Percentiles rank a stretch among this genome's conserved stretches.
phyloP scores from a whole-genome alignment of 2,329 filamentous ascomycete genomes.

The Seiridium cupressi region DNA sequence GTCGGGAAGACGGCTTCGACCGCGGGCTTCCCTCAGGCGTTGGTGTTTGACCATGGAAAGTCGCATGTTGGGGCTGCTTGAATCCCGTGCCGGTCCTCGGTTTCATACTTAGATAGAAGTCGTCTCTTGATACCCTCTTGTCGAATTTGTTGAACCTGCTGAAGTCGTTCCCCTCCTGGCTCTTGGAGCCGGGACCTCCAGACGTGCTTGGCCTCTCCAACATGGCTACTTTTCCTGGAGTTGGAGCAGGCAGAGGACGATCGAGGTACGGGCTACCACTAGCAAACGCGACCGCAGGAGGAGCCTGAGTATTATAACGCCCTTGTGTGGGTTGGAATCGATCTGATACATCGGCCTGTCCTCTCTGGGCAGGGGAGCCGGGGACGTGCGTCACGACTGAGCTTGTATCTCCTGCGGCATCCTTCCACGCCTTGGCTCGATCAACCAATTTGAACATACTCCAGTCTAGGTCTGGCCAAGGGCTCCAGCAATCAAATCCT shows the following conservation, averaged over 20 bases:
- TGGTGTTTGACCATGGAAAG: slow-evolving; percentile 38
- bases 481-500: slow-evolving; percentile 15
- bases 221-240: slow-evolving; percentile 23
- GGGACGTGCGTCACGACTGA: slow-evolving; percentile 26
- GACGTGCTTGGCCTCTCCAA: slow-evolving; percentile 40
- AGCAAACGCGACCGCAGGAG: slow-evolving; percentile 15
- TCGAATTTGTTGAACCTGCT: slow-evolving; percentile 24
- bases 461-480: slow-evolving; percentile 11
- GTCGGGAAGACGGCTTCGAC: slow-evolving; percentile 23
- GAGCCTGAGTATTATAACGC: slow-evolving; percentile 22
- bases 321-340: slow-evolving; percentile 18
- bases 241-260: slow-evolving; percentile 21
- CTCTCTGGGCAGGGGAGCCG: slow-evolving; percentile 21
- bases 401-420: slow-evolving; percentile 22
- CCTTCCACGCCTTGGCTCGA: slow-evolving; percentile 20
- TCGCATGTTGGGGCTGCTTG: slow-evolving; percentile 35
- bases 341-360: slow-evolving; percentile 29
- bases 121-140: slow-evolving; percentile 45
- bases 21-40: slow-evolving; percentile 41
- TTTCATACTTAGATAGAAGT: slow-evolving; percentile 33
- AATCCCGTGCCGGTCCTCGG: slow-evolving; percentile 31
- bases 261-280: slow-evolving; percentile 20
- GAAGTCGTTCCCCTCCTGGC: slow-evolving; percentile 22
- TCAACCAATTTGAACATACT: slow-evolving; percentile 21
- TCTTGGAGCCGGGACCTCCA: slow-evolving; percentile 30